Evolutionary conservation across 2,329 filamentous ascomycete genomes (phyloP), one percentile per base, ranked within the genome.

Genomic region (Aspergillus pseudonomiae): DNA sequence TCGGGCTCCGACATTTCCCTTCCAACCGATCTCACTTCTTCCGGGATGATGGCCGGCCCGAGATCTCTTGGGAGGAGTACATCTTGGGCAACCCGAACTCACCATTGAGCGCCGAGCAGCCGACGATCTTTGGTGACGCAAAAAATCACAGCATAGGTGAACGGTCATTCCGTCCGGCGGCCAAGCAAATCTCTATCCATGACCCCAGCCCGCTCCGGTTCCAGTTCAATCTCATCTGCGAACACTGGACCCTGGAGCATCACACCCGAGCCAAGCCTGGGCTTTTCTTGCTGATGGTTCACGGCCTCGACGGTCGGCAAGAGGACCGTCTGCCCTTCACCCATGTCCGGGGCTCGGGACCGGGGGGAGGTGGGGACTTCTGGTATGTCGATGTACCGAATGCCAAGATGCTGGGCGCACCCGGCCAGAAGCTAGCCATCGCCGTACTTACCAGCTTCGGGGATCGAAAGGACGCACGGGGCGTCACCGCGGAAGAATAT

Each of bases 1-100:
- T 99, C 73, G 93, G 93, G 0, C 79, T 87, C 21, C 86, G 85
- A 24, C 95, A 99, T 74, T 98, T 91, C 77, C 94, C 95, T 0
- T 74, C 80, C 4, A 85, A 97, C 64, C 77, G 82, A 19, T 77
- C 78, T 19, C 82, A 92, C 63, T 94, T 96, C 74, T 94, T 90
- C 80, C 88, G 92, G 45, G 82, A 83, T 16, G 92, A 96, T 70
- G 90, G 92, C 1, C 82, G 88, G 11, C 68, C 75, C 3, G 77
- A 82, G 4, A 80, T 89, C 6, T 84, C 83, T 0, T 98, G 93
- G 92, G 91, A 94, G 68, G 91, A 96, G 71, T 98, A 97, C 74
- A 87, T 91, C 61, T 77, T 88, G 21, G 90, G 90, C 4, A 84
- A 86, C 48, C 78, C 83, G 1, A 78, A 80, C n/a, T 78, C 75